Base-by-base conservation (phyloP, 495 filamentous ascomycete genomes). In the Penicillium nucicola region DNA sequence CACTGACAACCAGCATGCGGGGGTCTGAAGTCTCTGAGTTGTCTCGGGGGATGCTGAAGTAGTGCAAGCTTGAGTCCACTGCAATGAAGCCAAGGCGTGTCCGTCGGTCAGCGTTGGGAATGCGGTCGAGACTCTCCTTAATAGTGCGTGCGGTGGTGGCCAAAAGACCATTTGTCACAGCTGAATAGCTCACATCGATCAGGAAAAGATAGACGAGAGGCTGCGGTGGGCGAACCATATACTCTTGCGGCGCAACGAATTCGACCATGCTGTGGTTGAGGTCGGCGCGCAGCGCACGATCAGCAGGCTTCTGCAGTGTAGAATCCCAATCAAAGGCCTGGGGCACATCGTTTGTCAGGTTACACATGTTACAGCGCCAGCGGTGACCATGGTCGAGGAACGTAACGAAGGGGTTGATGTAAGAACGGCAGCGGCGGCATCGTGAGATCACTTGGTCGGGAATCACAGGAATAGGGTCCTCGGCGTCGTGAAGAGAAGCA, bases 321-420 rank as follows among this genome's bases (percentile, higher is more conserved):
- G 88, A 83, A 71, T 98, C 95, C 93, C 93, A 98, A 68, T 98
- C 93, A 55, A 97, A 98, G 5, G 91, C 92, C 71, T 97, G 95
- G 8, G 93, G 93, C 13, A 98, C 95, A 61, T 98, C 93, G 64
- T 97, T 98, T 46, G 92, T 97, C 48, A 98, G 77, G 68, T 96
- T 97, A 65, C 93, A 98, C 92, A 98, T 97, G 71, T 98, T 98
- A 72, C 93, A 98, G 48, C 92, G 85, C 93, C 93, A 97, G 62
- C 93, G 82, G 74, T 98, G 93, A 15, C 92, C 92, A 67, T 97
- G 90, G 52, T 98, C 93, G 35, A 98, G 73, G 77, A 98, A 98
- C 43, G 87, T 89, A 37, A 92, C 93, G 50, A 92, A 98, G 17
- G 93, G 91, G 68, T 97, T 97, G 75, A 97, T 97, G 63, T 97